Evolutionary conservation across 2,329 filamentous ascomycete species (phyloP).

Genomic region (Zasmidium citrigriseum): DNA sequence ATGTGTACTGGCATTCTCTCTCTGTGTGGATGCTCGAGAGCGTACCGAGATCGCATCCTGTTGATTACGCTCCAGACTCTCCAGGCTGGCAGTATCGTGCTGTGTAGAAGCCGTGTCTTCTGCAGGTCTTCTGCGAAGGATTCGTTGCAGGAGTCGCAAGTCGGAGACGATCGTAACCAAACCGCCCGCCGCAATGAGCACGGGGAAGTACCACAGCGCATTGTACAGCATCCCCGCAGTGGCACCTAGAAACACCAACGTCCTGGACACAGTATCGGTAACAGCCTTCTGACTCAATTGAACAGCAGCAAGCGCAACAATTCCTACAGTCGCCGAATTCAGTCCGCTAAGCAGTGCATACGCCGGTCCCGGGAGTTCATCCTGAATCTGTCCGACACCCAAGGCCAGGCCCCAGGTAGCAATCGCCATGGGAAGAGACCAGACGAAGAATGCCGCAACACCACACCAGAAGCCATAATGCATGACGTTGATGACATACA

Average conservation of each 20-base stretch:
- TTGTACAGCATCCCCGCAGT: conserved; percentile 70
- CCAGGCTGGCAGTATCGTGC: no score
- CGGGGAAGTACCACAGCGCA: conserved; percentile 73
- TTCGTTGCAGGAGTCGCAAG: conserved; percentile 9
- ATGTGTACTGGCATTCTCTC: no score
- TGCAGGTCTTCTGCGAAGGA: no score
- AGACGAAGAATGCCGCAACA: conserved; percentile 62
- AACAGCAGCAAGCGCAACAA: conserved; percentile 70
- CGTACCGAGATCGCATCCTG: no score
- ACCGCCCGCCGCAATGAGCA: conserved; percentile 61
- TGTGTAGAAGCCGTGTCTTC: no score
- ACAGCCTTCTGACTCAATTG: conserved; percentile 67
- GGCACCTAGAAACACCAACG: conserved; percentile 64
- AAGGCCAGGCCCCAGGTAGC: conserved; percentile 70
- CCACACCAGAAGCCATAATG: conserved; percentile 62
- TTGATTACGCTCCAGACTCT: no score
- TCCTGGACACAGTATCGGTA: conserved; percentile 62
- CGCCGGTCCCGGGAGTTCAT: conserved; percentile 60
- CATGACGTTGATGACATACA: conserved; percentile 67
- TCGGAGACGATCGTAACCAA: conserved; percentile 58
- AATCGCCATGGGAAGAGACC: conserved; percentile 69
- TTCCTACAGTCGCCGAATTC: conserved; percentile 71
- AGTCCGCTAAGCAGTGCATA: conserved; percentile 72
- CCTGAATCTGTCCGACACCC: conserved; percentile 62
- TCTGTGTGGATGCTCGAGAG: background rate